These are phyloP conservation scores for Xylaria sp. DNA, from an alignment of 2,329 filamentous ascomycete genomes.

Conservation along the genomic window DNA sequence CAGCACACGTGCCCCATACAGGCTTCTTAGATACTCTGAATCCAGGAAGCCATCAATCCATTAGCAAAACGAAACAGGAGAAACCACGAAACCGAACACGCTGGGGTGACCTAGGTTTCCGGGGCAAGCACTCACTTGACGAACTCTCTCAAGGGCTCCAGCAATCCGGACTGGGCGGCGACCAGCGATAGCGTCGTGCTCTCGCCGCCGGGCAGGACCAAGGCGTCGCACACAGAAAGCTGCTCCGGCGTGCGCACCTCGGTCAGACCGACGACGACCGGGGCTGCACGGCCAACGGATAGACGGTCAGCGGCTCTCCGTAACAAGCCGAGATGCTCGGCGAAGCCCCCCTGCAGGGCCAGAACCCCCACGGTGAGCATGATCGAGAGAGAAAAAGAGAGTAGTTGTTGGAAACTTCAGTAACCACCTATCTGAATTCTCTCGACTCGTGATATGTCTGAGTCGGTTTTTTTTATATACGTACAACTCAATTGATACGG, in stretches of 20 bases:
- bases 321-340: constrained; percentile 84
- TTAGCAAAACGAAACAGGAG: constrained; percentile 14
- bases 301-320: constrained; percentile 70
- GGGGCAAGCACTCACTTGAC: constrained; percentile 74
- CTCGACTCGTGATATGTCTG: not conserved
- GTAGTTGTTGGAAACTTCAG: not conserved
- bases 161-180: constrained; percentile 79
- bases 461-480: not conserved
- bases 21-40: constrained; percentile 77
- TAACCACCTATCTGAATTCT: not conserved
- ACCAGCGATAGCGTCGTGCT: constrained; percentile 93
- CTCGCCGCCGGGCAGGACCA: constrained; percentile 93
- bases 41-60: not conserved
- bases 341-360: constrained; percentile 91
- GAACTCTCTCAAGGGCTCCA: constrained; percentile 87
- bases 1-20: constrained; percentile 96
- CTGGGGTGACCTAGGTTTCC: not conserved
- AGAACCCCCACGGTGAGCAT: constrained; percentile 68
- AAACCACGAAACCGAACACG: not conserved
- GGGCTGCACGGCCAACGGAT: constrained; percentile 31
- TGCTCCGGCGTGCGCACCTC: constrained; percentile 82
- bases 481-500: not conserved
- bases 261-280: constrained; percentile 56
- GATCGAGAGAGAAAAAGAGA: not conserved
- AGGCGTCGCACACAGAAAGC: constrained; percentile 77